Evolutionary conservation across 2,329 filamentous ascomycete genomes (phyloP), one percentile per base, ranked within the genome.

Genomic region (Pseudopyricularia cyperi): DNA sequence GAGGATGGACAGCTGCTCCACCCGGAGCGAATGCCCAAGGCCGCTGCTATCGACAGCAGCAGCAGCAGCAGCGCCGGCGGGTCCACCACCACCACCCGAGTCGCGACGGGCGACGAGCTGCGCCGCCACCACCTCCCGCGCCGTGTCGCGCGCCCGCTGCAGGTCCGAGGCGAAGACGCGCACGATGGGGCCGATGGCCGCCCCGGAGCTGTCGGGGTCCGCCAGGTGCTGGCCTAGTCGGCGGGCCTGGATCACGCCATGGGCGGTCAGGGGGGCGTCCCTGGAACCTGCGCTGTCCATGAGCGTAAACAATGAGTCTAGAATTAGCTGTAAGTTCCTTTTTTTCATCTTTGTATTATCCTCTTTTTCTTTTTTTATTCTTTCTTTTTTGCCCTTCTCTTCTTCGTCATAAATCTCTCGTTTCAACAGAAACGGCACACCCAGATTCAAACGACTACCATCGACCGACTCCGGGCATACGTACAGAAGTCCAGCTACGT

Each of bases 161-260:
- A 95, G 75, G 58, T 89, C 80, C 7, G 89, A 95, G 2, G 87
- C 78, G 65, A 89, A 93, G 55, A 94, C 69, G 55, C 82, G 75
- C n/a, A 71, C 75, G 57, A 87, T 59, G 7, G 61, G 56, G 17
- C 61, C 59, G 55, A 66, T 57, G 24, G 44, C 17, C 9, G 58
- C 46, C n/a, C n/a, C n/a, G n/a, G n/a, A n/a, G n/a, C n/a, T n/a
- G 28, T 54, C 44, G 33, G 60, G 62, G 17, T 60, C 55, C 1
- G 68, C 66, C 6, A 95, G 76, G 60, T 86, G 74, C 15, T 74
- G 64, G 28, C 80, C 89, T 1, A 95, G 74, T 30, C 80, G 79
- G 46, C 75, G 78, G n/a, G 86, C 81, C 66, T 95, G 89, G 48
- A 90, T 74, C 50, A 85, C 76, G 52, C 89, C 89, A 68, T 95